A percentile compares a stretch with the other conserved stretches of the same genome.
These are phyloP conservation scores for Lenzites betulinus DNA, from an alignment of 768 basidiomycete species.

Conservation along the genomic window DNA sequence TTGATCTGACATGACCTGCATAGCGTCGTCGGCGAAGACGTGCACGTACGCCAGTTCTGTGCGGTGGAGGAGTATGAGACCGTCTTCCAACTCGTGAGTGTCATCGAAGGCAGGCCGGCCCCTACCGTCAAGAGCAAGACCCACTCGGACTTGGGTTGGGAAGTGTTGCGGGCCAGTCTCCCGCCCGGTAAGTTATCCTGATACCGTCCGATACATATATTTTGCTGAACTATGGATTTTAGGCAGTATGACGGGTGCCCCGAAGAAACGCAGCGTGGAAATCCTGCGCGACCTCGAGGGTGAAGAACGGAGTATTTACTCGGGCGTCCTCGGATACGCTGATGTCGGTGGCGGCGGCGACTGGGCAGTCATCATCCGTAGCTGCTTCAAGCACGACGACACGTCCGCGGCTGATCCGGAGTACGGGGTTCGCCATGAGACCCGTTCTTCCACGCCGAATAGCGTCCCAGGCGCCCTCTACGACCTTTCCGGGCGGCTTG, in stretches of 20 bases:
- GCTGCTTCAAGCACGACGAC: conserved; percentile 77
- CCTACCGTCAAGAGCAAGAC: conserved; percentile 18
- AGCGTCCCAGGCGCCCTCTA: neutral
- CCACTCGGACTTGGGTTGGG: conserved; percentile 65
- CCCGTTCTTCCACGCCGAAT: conserved; percentile 2
- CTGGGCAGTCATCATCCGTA: conserved; percentile 93
- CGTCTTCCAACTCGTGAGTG: conserved; percentile 94
- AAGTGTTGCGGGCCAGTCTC: conserved; percentile 74
- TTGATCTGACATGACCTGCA: conserved; percentile 93
- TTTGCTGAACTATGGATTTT: neutral
- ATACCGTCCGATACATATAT: neutral
- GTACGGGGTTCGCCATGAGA: neutral
- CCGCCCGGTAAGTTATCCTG: conserved; percentile 70
- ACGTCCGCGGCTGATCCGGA: conserved; percentile 12
- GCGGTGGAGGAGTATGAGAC: conserved; percentile 89
- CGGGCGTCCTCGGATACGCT: conserved; percentile 95
- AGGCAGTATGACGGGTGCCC: conserved; percentile 98
- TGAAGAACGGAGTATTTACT: conserved; percentile 76
- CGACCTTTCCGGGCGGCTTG: neutral
- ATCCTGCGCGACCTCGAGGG: conserved; percentile 82
- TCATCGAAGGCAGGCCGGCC: conserved; percentile 72
- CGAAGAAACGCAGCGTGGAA: conserved; percentile 92
- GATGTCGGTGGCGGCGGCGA: conserved; percentile 86
- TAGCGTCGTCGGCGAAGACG: conserved; percentile 78
- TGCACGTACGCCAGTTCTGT: conserved; percentile 84